Evolutionary conservation across 768 basidiomycete genomes (phyloP), one percentile per base, ranked within the genome.

Genomic region (Kwoniella botswanensis): DNA sequence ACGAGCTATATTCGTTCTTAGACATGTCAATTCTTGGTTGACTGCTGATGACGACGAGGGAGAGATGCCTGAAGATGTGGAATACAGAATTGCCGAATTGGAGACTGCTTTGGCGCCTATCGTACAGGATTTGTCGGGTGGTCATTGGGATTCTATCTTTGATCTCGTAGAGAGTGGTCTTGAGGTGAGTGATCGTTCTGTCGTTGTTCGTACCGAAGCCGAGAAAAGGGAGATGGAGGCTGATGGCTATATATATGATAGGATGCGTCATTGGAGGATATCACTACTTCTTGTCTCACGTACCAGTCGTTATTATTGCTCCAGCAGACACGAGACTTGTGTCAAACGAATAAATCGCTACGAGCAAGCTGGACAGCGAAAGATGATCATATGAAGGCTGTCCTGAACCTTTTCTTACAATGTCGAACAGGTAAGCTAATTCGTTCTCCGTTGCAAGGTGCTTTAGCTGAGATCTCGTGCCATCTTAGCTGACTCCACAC

Each of bases 131-230:
- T 86, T 96, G 1, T 86, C 89, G 15, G 97, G 96, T 0, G 85
- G 87, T 0, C 97, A 98, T 82, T 99, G 97, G 97, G 92, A 93
- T 60, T 88, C 94, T 43, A 89, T 94, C 4, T 95, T 93, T 81
- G 94, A 98, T 79, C 83, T 98, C 17, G 79, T 96, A 13, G 94
- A 96, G 82, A 91, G 87, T 69, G 93, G 92, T 76, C 86, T 98
- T 2, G 95, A 98, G 88, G 93, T 93, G 67, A 55, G 87, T 76
- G 15, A 21, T 57, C 46, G 12, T 35, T 35, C 35, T 35, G 35
- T 35, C 35, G 7, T 35, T 9, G 7, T 5, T 7, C 35, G 7
- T 35, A 35, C 35, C 35, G 35, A 9, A 35, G 6, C 6, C 35
- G 35, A 35, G 35, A 35, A 35, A 35, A 35, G 1, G 35, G 35